Percentiles rank a stretch among this genome's conserved stretches.
phyloP scores from a whole-genome alignment of 306 rosid genomes.

The Myrica gale region DNA sequence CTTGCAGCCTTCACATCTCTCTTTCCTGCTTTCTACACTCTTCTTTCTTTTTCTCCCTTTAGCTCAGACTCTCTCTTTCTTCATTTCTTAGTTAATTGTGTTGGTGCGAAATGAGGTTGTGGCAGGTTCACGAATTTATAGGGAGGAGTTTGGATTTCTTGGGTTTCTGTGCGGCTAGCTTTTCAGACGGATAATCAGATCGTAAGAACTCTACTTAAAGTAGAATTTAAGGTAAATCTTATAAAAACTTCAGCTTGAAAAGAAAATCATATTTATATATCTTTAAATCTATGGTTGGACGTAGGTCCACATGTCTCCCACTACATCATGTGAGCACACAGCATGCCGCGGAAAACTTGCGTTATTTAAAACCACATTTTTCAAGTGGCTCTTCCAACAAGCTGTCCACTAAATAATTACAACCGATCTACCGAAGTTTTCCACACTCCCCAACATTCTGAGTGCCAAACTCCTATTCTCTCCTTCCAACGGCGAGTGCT shows the following conservation, averaged over 20 bases:
- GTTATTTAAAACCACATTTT: neutral
- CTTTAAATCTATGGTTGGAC: neutral
- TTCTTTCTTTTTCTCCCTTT: neutral
- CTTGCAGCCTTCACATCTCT: conserved; percentile 38
- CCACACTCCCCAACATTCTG: conserved; percentile 24
- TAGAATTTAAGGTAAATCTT: no score
- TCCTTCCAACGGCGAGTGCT: neutral
- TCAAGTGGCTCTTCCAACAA: neutral
- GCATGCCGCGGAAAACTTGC: neutral
- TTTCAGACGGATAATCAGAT: conserved; percentile 21
- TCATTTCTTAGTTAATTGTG: neutral
- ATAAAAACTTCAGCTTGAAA: neutral
- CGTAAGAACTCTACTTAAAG: no score
- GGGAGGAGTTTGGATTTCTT: conserved; percentile 18
- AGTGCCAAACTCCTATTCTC: neutral
- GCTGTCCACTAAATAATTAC: neutral
- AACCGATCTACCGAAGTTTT: conserved; percentile 1
- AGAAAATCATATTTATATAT: neutral
- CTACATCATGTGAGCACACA: neutral
- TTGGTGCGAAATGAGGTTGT: conserved; percentile 20
- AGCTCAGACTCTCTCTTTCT: neutral
- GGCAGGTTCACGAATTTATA: conserved; percentile 44
- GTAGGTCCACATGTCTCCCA: neutral
- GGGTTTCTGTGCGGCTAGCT: conserved; percentile 37
- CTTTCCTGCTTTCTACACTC: neutral